Conservation (phyloP, 2,329 filamentous ascomycete species). For the Aspergillus sp. region DNA sequence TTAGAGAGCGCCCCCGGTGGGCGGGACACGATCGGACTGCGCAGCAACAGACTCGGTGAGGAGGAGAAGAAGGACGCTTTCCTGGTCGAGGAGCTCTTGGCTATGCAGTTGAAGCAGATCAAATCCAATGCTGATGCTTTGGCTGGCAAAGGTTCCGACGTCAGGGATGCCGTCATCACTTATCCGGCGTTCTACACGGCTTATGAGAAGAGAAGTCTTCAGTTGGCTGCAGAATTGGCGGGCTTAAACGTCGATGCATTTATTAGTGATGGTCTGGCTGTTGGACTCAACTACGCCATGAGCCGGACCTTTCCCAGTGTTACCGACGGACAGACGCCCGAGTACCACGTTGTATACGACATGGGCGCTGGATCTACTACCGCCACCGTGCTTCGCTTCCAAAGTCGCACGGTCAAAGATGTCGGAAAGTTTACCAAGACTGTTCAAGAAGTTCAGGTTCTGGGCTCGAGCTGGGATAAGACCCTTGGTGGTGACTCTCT, state of each 20-base stretch:
- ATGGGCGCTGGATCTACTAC: slow-evolving; percentile 97
- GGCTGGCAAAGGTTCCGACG: slow-evolving; percentile 73
- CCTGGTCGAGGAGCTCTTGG: slow-evolving; percentile 88
- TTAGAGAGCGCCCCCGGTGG: slow-evolving; percentile 58
- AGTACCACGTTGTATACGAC: slow-evolving; percentile 92
- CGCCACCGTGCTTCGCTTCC: slow-evolving; percentile 86
- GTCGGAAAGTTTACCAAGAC: slow-evolving; percentile 94
- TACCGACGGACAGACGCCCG: slow-evolving; percentile 80
- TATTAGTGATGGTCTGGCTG: slow-evolving; percentile 86
- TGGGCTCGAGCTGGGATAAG: slow-evolving; percentile 86
- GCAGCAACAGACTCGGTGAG: slow-evolving; percentile 70
- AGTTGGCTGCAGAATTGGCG: slow-evolving; percentile 82
- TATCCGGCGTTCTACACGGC: slow-evolving; percentile 87
- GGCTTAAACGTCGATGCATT: slow-evolving; percentile 84
- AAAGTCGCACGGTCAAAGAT: slow-evolving; percentile 87
- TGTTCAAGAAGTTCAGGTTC: slow-evolving; percentile 87
- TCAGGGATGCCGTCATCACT: slow-evolving; percentile 85
- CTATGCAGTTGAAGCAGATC: slow-evolving; percentile 94
- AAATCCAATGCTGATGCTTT: slow-evolving; percentile 83
- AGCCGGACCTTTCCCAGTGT: slow-evolving; percentile 85
- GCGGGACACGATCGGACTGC: slow-evolving; percentile 77
- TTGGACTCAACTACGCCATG: slow-evolving; percentile 94
- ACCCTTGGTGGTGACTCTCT: slow-evolving; percentile 87
- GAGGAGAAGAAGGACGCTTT: slow-evolving; percentile 67
- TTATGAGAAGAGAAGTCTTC: slow-evolving; percentile 85